Evolutionary conservation across 768 basidiomycete genomes (phyloP).

Genomic region (Tremella yokohamensis): DNA sequence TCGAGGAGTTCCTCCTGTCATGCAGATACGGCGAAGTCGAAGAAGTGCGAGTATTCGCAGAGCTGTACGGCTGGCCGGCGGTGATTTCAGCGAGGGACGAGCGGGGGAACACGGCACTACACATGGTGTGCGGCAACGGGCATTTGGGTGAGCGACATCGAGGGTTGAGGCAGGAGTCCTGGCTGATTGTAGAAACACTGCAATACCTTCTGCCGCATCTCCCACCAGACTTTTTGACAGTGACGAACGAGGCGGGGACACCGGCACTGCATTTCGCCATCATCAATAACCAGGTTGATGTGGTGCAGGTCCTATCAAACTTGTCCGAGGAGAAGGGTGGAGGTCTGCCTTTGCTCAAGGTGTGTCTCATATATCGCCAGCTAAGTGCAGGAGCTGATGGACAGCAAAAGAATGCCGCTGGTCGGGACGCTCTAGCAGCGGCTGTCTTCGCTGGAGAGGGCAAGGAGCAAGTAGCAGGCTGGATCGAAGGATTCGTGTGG

Average conservation of each 20-base stretch:
- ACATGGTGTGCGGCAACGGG: slow-evolving; percentile 86
- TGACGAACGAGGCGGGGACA: slow-evolving; percentile 68
- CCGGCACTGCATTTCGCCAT: slow-evolving; percentile 91
- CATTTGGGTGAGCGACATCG: slow-evolving; percentile 64
- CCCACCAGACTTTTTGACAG: slow-evolving; percentile 58
- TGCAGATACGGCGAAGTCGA: slow-evolving; percentile 85
- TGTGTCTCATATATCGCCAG: slow-evolving; percentile 56
- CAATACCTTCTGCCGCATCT: slow-evolving; percentile 66
- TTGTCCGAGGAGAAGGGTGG: slow-evolving; percentile 47
- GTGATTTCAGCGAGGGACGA: slow-evolving; percentile 62
- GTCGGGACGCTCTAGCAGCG: slow-evolving; percentile 48
- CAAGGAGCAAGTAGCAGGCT: slow-evolving; percentile 50
- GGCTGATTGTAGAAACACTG: slow-evolving; percentile 61
- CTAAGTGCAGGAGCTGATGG: neutral
- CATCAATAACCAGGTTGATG: slow-evolving; percentile 68
- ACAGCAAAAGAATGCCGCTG: slow-evolving; percentile 42
- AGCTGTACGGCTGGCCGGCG: slow-evolving; percentile 57
- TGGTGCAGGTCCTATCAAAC: slow-evolving; percentile 45
- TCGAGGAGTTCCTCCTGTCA: slow-evolving; percentile 71
- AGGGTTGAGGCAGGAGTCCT: neutral
- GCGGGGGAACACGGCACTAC: slow-evolving; percentile 72
- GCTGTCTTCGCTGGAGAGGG: slow-evolving; percentile 49
- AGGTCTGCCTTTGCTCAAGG: slow-evolving; percentile 44
- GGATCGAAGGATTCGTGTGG: slow-evolving; percentile 59
- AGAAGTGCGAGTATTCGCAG: slow-evolving; percentile 67